A percentile compares a stretch with the other conserved stretches of the same genome.
phyloP scores from a whole-genome alignment of 352 stramenopile species.

The Thalassiosira livingstoniorum region DNA sequence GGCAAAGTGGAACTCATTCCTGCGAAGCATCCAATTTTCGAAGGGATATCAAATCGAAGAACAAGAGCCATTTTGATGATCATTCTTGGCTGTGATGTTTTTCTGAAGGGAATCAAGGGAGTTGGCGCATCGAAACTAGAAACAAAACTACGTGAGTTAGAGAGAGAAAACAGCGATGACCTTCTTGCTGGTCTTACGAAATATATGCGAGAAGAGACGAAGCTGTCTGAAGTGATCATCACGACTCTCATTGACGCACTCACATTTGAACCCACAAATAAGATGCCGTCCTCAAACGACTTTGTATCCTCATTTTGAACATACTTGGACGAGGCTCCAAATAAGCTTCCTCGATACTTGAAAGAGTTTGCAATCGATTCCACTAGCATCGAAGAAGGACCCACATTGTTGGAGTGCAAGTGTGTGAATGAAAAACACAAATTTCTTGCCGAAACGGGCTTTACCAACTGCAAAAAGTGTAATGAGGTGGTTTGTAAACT shows the following conservation, averaged over 20 bases:
- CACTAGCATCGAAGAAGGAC: constrained; percentile 1
- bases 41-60: background rate
- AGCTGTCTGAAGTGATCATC: too few species aligned
- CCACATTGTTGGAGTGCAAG: constrained; percentile 2
- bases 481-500: constrained; percentile 17
- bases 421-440: background rate
- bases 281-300: background rate
- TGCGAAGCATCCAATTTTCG: constrained; percentile 19
- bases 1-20: background rate
- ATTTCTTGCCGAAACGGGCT: constrained; percentile 11
- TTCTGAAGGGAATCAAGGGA: background rate
- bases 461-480: background rate
- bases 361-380: constrained; percentile 12
- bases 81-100: constrained; percentile 33
- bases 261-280: constrained; percentile 39
- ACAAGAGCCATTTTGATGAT: constrained; percentile 10
- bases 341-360: constrained; percentile 10
- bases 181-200: too few species aligned
- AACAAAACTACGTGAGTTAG: background rate
- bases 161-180: too few species aligned
- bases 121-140: background rate
- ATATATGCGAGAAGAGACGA: too few species aligned
- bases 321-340: constrained; percentile 17
- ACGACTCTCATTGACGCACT: constrained; percentile 19
- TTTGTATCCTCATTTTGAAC: background rate